Evolutionary conservation across 2,329 filamentous ascomycete species (phyloP).

Genomic region (Xylariaceae sp.): DNA sequence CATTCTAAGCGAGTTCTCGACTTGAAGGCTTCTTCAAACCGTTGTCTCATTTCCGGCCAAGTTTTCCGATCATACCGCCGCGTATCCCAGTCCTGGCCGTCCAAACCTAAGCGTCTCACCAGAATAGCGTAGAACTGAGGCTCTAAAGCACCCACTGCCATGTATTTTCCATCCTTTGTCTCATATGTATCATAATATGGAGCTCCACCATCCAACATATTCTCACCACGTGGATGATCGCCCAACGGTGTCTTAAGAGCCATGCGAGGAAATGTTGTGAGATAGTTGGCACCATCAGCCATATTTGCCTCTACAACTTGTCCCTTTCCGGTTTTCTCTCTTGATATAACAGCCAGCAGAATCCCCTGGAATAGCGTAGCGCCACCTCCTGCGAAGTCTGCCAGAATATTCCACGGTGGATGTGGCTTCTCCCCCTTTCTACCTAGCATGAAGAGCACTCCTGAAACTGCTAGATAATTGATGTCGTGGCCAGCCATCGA

Average conservation of each 20-base stretch:
- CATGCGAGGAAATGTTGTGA: constrained; percentile 77
- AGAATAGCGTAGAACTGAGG: constrained; percentile 78
- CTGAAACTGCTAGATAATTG: constrained; percentile 90
- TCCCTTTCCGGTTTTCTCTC: constrained; percentile 66
- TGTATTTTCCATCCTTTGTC: constrained; percentile 75
- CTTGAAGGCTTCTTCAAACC: constrained; percentile 68
- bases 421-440: constrained; percentile 69
- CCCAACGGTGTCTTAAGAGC: constrained; percentile 66
- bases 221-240: constrained; percentile 67
- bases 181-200: constrained; percentile 91
- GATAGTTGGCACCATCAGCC: constrained; percentile 84
- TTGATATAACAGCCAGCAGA: constrained; percentile 73
- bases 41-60: constrained; percentile 68
- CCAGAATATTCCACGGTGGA: constrained; percentile 81
- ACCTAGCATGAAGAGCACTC: constrained; percentile 77
- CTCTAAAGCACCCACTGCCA: constrained; percentile 90
- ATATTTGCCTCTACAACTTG: constrained; percentile 96
- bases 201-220: constrained; percentile 80
- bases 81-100: constrained; percentile 51
- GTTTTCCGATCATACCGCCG: constrained; percentile 60
- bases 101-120: constrained; percentile 67
- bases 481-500: constrained; percentile 95
- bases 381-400: constrained; percentile 90
- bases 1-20: constrained; percentile 74
- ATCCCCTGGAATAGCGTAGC: constrained; percentile 81